Evolutionary conservation across 345 rosid species (phyloP), one percentile per base, ranked within the genome.

Genomic region (Lepidium sativum): DNA sequence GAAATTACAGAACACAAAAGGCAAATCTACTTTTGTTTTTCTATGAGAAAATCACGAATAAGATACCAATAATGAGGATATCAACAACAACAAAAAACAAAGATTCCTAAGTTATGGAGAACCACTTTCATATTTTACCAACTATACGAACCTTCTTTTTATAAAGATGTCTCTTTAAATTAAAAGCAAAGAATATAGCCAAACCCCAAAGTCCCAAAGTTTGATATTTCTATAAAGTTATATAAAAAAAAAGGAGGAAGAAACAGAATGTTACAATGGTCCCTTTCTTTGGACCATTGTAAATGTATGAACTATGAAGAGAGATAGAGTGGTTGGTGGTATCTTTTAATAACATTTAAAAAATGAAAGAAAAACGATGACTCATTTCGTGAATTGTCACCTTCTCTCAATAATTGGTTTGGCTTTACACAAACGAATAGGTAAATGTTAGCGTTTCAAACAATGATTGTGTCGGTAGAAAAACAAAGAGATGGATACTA

Each of bases 11-110:
- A 68, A 21, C 59, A 68, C 58, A 35, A 8, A 59, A 69, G 45
- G 45, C 12, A 59, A 41, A 35, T 32, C 29, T 62, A 34, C 5
- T 45, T 21, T 21, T 17, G 55, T 54, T 54, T 62, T 44, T 16
- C 3, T 9, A 44, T 44, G 63, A 61, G 63, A 54, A 38, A 21
- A 69, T 34, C 62, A 70, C 62, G 69, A 70, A 70, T 62, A 62
- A 44, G 63, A 70, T 70, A 45, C 69, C 64, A 63, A 70, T 54
- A 18, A 54, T 63, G 49, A 47, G 42, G 43, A 45, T 9, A 37
- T 62, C 35, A 63, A 5, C n/a, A 48, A 33, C 6, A 14, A 16
- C 10, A 14, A n/a, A 20, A 41, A 21, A 43, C 27, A 38, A 33
- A 62, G 69, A 70, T 63, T 54, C 63, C 42, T 20, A 45, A 37